phyloP scores from a whole-genome alignment of 306 rosid genomes.

The Castanea mollissima region DNA sequence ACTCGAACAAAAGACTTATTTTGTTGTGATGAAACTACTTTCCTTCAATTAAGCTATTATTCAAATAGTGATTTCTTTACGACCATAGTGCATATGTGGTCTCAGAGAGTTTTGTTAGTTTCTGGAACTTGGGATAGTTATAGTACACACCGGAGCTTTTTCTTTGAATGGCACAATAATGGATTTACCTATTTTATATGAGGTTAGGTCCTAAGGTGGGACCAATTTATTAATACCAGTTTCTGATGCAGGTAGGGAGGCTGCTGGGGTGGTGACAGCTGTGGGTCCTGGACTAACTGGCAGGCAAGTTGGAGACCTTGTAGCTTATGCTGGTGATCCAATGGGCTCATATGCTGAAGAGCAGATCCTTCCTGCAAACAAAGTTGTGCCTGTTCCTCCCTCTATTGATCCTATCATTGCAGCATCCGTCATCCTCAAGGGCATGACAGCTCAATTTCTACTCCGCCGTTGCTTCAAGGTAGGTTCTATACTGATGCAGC shows the following conservation, averaged over 20 bases:
- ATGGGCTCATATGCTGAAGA: constrained; percentile 98
- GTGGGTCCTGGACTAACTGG: constrained; percentile 81
- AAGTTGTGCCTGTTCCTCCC: constrained; percentile 75
- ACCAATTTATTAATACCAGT: neutral
- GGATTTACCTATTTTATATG: neutral
- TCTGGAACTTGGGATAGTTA: neutral
- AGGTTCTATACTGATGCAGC: constrained; percentile 5
- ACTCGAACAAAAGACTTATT: neutral
- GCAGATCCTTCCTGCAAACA: constrained; percentile 83
- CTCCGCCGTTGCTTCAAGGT: constrained; percentile 82
- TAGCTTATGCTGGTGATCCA: constrained; percentile 69
- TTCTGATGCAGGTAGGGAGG: constrained; percentile 68
- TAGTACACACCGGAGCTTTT: neutral
- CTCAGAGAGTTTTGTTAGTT: neutral
- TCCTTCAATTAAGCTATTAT: neutral
- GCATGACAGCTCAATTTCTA: constrained; percentile 76
- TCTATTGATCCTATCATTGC: constrained; percentile 69
- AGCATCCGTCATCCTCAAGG: constrained; percentile 77
- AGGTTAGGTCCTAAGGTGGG: neutral
- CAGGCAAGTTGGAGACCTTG: constrained; percentile 72
- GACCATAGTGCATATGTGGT: neutral
- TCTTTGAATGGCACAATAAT: neutral
- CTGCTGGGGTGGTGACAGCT: constrained; percentile 83
- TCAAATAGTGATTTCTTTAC: neutral
- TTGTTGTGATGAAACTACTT: neutral